Conservation (phyloP, 805 yeast species). For the Kodamaea jinghongensis region DNA sequence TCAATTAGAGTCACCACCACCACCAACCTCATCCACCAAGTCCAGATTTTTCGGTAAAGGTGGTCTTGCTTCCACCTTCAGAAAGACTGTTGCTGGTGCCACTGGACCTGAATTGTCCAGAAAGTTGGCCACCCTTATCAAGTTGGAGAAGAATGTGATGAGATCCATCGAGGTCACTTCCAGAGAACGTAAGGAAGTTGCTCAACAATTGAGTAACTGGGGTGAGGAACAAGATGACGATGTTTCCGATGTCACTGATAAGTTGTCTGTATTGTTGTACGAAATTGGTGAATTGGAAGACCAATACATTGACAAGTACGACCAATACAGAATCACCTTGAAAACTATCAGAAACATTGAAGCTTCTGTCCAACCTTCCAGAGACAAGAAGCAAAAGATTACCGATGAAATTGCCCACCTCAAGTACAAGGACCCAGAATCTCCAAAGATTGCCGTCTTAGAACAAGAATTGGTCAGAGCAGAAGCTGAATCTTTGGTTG, state of each 20-base stretch:
- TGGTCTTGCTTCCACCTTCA: slow-evolving; percentile 54
- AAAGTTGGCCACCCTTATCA: slow-evolving; percentile 69
- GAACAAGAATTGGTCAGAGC: slow-evolving; percentile 91
- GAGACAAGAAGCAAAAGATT: slow-evolving; percentile 82
- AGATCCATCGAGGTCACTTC: slow-evolving; percentile 76
- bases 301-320: slow-evolving; percentile 82
- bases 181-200: slow-evolving; percentile 76
- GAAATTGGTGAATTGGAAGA: slow-evolving; percentile 87
- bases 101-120: slow-evolving; percentile 79
- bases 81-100: slow-evolving; percentile 73
- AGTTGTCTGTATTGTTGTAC: slow-evolving; percentile 76
- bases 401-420: slow-evolving; percentile 82
- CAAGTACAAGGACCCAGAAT: slow-evolving; percentile 82
- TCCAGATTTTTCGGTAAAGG: slow-evolving; percentile 89
- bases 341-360: slow-evolving; percentile 82
- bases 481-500: slow-evolving; percentile 87
- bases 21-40: slow-evolving; percentile 91
- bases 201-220: slow-evolving; percentile 80
- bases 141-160: slow-evolving; percentile 79
- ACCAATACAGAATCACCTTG: slow-evolving; percentile 79
- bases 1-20: slow-evolving; percentile 90
- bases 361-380: slow-evolving; percentile 82
- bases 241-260: slow-evolving; percentile 82
- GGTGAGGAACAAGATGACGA: slow-evolving; percentile 87
- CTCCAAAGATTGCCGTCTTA: slow-evolving; percentile 74